Base-by-base conservation (phyloP, 805 yeast species). In the Zygotorulaspora sp. region DNA sequence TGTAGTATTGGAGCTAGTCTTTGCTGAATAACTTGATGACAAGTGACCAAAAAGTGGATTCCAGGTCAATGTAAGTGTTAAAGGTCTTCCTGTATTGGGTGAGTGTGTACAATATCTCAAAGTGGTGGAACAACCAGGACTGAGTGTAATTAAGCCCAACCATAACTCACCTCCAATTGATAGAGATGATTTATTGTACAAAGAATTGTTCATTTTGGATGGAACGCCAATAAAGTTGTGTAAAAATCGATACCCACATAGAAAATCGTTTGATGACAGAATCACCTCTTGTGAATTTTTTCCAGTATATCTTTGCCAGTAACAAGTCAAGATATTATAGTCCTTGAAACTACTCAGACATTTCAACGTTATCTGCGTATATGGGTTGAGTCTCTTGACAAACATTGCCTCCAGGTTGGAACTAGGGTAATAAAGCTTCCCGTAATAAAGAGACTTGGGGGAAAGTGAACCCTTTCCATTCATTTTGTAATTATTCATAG, bases 21-120 rank as follows among this genome's bases (percentile, higher is more conserved):
- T 80, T 22, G 88, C 86, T 1, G 96, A 77, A 57, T 89, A 92
- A 0, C 95, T 82, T 1, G 95, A 80, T 2, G 95, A 80, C 2
- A 92, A 63, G 48, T 88, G 89, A 2, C 98, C 98, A 56, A 90
- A 67, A 11, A 92, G 67, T 1, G 98, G 98, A 58, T 92, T 92
- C 41, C 82, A 71, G 0, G 95, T 80, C 26, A 90, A 54, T 0
- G 97, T 83, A 72, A 92, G 74, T 0, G 96, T 84, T 45, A 89
- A 63, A 0, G 98, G 98, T 45, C 86, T 83, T 3, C 94, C 95
- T 0, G 95, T 83, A 29, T 84, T 77, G 0, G 92, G 78, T 0
- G 96, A 78, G 44, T 85, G 80, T 0, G 96, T 85, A 1, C 90
- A 74, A 58, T 92, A 90, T 30, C 97, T 65, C 32, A 87, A 58